These are phyloP conservation scores for Pseudonitzschia pungens DNA, from an alignment of 108 stramenopile genomes.

Conservation along the genomic window DNA sequence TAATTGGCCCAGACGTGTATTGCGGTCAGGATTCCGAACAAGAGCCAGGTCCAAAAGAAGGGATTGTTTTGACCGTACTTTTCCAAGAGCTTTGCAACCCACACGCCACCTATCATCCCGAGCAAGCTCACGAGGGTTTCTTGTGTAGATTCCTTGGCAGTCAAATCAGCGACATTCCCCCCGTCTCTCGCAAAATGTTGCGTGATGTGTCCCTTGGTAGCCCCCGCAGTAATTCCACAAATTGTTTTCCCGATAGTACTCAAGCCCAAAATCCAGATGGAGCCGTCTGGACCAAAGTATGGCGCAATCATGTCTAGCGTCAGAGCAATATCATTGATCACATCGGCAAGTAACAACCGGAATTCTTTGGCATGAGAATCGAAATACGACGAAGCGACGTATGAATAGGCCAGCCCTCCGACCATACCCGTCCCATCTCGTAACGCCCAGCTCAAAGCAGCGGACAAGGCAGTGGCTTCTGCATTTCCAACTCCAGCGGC, in stretches of 20 bases:
- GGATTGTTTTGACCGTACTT: slow-evolving; percentile 26
- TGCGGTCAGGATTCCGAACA: slow-evolving; percentile 78
- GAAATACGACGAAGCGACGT: slow-evolving; percentile 60
- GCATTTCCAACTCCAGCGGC: slow-evolving; percentile 90
- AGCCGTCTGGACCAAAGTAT: slow-evolving; percentile 26
- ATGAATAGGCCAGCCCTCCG: slow-evolving; percentile 87
- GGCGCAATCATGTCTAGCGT: slow-evolving; percentile 89
- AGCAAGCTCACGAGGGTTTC: slow-evolving; percentile 92
- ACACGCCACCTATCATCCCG: slow-evolving; percentile 84
- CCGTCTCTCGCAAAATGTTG: slow-evolving; percentile 61
- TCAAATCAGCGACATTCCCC: slow-evolving; percentile 92
- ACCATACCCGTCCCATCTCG: slow-evolving; percentile 92
- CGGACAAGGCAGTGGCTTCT: slow-evolving; percentile 81
- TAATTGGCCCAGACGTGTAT: slow-evolving; percentile 95
- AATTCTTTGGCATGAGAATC: slow-evolving; percentile 93
- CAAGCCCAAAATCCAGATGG: slow-evolving; percentile 46
- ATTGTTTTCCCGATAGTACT: slow-evolving; percentile 87
- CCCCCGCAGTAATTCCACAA: slow-evolving; percentile 87
- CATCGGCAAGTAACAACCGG: slow-evolving; percentile 89
- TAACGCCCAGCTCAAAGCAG: slow-evolving; percentile 78
- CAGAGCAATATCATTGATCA: slow-evolving; percentile 89
- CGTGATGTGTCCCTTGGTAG: slow-evolving; percentile 89
- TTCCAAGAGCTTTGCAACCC: slow-evolving; percentile 49
- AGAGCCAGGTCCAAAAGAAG: slow-evolving; percentile 55
- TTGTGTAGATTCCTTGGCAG: slow-evolving; percentile 94